Percentiles rank a stretch among this genome's conserved stretches.
These are phyloP conservation scores for Pleodorina starrii DNA, from an alignment of 139 green algal species.

Conservation along the genomic window DNA sequence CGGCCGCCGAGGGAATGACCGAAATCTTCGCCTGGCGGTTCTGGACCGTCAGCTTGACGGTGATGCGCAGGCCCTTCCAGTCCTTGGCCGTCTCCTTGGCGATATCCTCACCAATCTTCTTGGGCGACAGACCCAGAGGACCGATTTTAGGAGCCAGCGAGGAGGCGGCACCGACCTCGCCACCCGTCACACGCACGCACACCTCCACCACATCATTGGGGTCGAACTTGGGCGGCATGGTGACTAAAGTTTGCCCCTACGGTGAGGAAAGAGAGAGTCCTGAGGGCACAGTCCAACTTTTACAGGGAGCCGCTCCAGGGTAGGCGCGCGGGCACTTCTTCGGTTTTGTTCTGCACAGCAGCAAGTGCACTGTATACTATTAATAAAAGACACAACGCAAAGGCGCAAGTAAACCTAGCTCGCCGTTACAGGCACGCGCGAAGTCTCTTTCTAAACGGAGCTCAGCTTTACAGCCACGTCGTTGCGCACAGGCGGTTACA, in stretches of 20 bases:
- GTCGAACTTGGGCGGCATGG: conserved; percentile 98
- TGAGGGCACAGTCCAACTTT: background rate
- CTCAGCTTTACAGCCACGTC: too few relatives aligned
- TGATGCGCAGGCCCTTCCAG: conserved; percentile 99
- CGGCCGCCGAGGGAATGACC: conserved; percentile 95
- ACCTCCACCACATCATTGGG: conserved; percentile 90
- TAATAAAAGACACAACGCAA: too few relatives aligned
- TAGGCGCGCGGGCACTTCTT: too few relatives aligned
- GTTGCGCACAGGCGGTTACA: too few relatives aligned
- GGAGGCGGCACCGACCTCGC: conserved; percentile 97
- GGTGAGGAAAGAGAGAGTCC: conserved; percentile 36
- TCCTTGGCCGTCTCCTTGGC: conserved; percentile 99
- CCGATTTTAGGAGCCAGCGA: conserved; percentile 99
- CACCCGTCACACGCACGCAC: conserved; percentile 96
- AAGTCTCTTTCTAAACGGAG: too few relatives aligned
- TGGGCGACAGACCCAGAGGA: conserved; percentile 98
- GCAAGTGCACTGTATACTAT: too few relatives aligned
- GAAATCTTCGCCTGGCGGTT: conserved; percentile 98
- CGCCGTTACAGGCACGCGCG: too few relatives aligned
- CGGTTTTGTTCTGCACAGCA: too few relatives aligned
- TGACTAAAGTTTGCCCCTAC: conserved; percentile 20
- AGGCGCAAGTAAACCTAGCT: too few relatives aligned
- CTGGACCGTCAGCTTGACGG: conserved; percentile 98
- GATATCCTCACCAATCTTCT: conserved; percentile 99
- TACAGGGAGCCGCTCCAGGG: too few relatives aligned